These are phyloP conservation scores for Cordyceps cateniannulata DNA, from an alignment of 2,329 filamentous ascomycete species.

Conservation along the genomic window DNA sequence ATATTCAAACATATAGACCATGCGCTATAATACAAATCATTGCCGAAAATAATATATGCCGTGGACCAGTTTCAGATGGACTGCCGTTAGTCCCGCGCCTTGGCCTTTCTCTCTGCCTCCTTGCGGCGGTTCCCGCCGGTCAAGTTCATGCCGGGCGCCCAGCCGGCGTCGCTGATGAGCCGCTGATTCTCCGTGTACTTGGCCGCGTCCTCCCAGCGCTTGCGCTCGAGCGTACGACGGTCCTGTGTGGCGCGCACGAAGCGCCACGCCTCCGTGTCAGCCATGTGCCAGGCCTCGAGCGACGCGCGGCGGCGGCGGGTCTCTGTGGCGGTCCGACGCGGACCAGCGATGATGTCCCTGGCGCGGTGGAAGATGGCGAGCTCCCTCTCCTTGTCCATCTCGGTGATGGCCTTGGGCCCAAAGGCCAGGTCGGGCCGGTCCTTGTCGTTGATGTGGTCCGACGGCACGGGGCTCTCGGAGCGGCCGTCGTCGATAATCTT, in stretches of 20 bases:
- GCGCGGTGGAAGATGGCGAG: slow-evolving; percentile 41
- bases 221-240: slow-evolving; percentile 54
- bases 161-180: slow-evolving; percentile 9
- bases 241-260: slow-evolving; percentile 65
- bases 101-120: slow-evolving; percentile 27
- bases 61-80: background rate
- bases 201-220: slow-evolving; percentile 64
- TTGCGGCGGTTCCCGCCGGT: slow-evolving; percentile 27
- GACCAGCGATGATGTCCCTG: slow-evolving; percentile 44
- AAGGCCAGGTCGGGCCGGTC: slow-evolving; percentile 31
- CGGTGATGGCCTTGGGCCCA: slow-evolving; percentile 43
- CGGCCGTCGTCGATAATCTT: slow-evolving; percentile 37
- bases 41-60: background rate
- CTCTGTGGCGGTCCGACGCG: slow-evolving; percentile 34
- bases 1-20: background rate
- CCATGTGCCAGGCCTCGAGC: slow-evolving; percentile 61
- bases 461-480: slow-evolving; percentile 20
- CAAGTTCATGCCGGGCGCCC: slow-evolving; percentile 22
- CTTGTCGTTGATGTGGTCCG: slow-evolving; percentile 16
- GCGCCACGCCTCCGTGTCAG: slow-evolving; percentile 71
- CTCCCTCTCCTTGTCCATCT: slow-evolving; percentile 47
- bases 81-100: background rate
- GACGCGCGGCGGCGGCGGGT: slow-evolving; percentile 41
- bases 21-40: background rate
- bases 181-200: slow-evolving; percentile 38